These are phyloP conservation scores for Saccharomycopsis crataegensis DNA, from an alignment of 1,139 yeast genomes.

Conservation along the genomic window DNA sequence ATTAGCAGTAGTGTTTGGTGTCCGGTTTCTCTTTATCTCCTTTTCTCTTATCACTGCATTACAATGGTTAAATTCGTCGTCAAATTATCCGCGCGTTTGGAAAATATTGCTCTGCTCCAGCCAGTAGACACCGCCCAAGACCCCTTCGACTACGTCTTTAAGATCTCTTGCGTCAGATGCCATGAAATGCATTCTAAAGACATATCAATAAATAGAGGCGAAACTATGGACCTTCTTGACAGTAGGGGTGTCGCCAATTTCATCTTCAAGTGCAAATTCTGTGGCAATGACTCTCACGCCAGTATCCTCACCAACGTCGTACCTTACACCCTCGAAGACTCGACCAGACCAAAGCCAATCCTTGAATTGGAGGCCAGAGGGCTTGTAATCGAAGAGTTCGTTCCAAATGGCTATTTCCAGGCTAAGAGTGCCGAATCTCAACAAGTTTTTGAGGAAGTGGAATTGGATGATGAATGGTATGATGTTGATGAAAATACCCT, in stretches of 20 bases:
- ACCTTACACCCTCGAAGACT: slow-evolving; percentile 31
- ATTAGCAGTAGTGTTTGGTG: neutral
- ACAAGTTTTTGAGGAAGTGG: slow-evolving; percentile 56
- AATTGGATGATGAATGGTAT: slow-evolving; percentile 83
- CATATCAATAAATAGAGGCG: slow-evolving; percentile 63
- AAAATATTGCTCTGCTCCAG: slow-evolving; percentile 53
- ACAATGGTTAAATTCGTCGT: slow-evolving; percentile 31
- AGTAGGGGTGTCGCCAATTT: slow-evolving; percentile 82
- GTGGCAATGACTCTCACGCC: slow-evolving; percentile 27
- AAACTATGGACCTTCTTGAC: neutral
- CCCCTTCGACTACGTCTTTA: slow-evolving; percentile 72
- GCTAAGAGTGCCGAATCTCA: slow-evolving; percentile 50
- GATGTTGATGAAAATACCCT: slow-evolving; percentile 87
- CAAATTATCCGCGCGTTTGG: slow-evolving; percentile 51
- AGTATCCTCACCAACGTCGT: slow-evolving; percentile 32
- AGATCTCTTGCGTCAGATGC: slow-evolving; percentile 71
- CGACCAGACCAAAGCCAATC: slow-evolving; percentile 32
- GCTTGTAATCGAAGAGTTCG: slow-evolving; percentile 59
- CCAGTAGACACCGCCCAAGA: slow-evolving; percentile 53
- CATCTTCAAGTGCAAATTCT: slow-evolving; percentile 61
- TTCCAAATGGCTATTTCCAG: slow-evolving; percentile 57
- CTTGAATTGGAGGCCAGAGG: slow-evolving; percentile 84
- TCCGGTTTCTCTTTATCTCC: neutral
- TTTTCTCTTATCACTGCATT: neutral
- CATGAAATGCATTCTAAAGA: slow-evolving; percentile 70